Conservation (phyloP, 2,329 filamentous ascomycete genomes). For the Scortechinia acanthostroma region DNA sequence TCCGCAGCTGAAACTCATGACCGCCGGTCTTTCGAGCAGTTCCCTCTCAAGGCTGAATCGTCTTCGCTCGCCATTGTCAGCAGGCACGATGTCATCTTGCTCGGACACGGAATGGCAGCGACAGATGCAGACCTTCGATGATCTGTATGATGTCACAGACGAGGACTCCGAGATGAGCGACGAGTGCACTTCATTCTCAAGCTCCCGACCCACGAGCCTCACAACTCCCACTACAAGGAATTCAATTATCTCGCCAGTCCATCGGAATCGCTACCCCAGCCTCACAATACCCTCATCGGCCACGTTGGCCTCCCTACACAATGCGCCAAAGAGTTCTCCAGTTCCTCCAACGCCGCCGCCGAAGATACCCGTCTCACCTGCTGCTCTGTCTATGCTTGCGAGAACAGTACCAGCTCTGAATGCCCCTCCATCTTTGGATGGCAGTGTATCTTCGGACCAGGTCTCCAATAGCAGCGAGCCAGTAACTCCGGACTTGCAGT, state of each 20-base stretch:
- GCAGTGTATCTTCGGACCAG: background rate
- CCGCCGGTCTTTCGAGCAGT: background rate
- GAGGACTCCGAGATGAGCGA: background rate
- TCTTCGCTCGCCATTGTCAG: background rate
- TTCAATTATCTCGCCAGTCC: background rate
- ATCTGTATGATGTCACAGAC: background rate
- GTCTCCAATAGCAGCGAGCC: background rate
- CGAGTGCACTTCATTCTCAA: background rate
- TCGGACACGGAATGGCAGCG: background rate
- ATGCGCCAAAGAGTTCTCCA: background rate
- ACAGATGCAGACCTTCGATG: background rate
- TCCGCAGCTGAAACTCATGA: background rate
- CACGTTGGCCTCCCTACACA: background rate
- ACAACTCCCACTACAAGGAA: background rate
- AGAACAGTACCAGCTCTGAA: background rate
- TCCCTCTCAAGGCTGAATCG: background rate
- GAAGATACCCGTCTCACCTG: background rate
- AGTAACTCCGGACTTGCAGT: background rate
- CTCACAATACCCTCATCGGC: background rate
- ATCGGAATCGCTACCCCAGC: background rate
- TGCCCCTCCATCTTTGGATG: background rate
- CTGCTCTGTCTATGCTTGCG: background rate
- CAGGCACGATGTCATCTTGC: background rate
- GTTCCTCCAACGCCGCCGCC: slow-evolving; percentile 1
- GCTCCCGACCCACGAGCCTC: background rate